Conservation (phyloP, 345 rosid genomes). For the Melaleuca quinquenervia region DNA sequence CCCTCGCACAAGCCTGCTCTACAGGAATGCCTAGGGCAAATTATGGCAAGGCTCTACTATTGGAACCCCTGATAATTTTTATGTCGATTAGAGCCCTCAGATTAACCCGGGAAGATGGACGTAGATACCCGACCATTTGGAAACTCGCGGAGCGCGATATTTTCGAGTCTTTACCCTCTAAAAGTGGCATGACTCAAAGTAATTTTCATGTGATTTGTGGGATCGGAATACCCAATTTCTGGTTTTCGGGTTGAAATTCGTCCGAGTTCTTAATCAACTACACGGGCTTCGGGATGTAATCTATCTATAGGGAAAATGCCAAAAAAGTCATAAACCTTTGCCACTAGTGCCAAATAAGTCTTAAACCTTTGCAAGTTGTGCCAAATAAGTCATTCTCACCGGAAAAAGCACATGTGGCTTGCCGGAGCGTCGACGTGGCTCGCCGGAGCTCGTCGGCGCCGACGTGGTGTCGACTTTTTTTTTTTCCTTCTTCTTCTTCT, state of each 20-base stretch:
- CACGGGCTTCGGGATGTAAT: neutral
- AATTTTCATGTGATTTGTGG: neutral
- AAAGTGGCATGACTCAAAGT: neutral
- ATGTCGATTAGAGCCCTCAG: neutral
- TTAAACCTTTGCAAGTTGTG: too few relatives aligned
- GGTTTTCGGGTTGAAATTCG: neutral
- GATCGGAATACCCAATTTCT: fast-evolving
- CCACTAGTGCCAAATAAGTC: too few relatives aligned
- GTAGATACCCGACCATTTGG: fast-evolving
- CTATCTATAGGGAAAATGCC: neutral
- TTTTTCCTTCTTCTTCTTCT: too few relatives aligned
- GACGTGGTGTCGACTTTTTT: too few relatives aligned
- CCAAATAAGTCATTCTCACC: too few relatives aligned
- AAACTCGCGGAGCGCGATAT: neutral
- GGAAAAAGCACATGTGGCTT: too few relatives aligned
- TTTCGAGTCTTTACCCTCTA: too few relatives aligned
- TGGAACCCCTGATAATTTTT: neutral
- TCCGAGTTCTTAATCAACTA: neutral
- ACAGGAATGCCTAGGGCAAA: neutral
- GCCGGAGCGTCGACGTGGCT: too few relatives aligned
- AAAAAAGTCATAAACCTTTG: too few relatives aligned
- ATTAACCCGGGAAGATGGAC: neutral
- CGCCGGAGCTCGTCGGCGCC: too few relatives aligned
- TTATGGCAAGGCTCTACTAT: neutral
- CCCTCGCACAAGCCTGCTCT: neutral